Conservation (phyloP, 169 alveolate genomes). For the Cryptosporidium andersoni region DNA sequence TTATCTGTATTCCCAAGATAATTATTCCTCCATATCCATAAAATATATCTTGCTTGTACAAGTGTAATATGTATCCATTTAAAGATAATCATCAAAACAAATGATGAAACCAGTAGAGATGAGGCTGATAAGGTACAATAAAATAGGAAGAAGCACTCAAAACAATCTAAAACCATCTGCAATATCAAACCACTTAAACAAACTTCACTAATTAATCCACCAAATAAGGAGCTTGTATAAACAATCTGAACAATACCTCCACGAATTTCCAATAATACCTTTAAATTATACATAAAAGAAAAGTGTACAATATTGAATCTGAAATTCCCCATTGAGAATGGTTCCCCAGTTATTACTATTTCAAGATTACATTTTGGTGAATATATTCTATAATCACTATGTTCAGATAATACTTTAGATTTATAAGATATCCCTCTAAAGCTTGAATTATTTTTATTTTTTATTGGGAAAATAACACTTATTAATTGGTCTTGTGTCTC, state of each 20-base stretch:
- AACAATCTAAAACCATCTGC: slow-evolving; percentile 24
- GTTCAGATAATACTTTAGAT: not conserved
- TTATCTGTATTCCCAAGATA: slow-evolving; percentile 11
- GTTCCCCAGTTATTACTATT: slow-evolving; percentile 12
- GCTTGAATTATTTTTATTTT: not conserved
- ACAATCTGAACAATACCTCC: slow-evolving; percentile 53
- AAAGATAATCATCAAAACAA: slow-evolving; percentile 32
- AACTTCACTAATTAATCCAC: not conserved
- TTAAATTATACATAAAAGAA: slow-evolving; percentile 49
- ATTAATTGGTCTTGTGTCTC: slow-evolving; percentile 7
- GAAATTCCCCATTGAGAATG: slow-evolving; percentile 33
- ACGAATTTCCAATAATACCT: slow-evolving; percentile 68
- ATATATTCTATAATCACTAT: slow-evolving; percentile 1
- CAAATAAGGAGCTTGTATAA: slow-evolving; percentile 16
- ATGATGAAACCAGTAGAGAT: slow-evolving; percentile 53
- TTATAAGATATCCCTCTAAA: slow-evolving; percentile 52
- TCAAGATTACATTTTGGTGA: slow-evolving; percentile 17
- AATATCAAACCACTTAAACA: slow-evolving; percentile 14
- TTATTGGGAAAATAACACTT: slow-evolving; percentile 17
- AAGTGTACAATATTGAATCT: slow-evolving; percentile 36
- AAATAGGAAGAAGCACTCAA: slow-evolving; percentile 40
- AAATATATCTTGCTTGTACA: slow-evolving; percentile 24
- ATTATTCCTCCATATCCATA: slow-evolving; percentile 49
- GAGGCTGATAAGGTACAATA: slow-evolving; percentile 33
- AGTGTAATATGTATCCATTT: slow-evolving; percentile 61